These are phyloP conservation scores for Rehmannia glutinosa DNA, from an alignment of 257 asterid species.

Conservation along the genomic window DNA sequence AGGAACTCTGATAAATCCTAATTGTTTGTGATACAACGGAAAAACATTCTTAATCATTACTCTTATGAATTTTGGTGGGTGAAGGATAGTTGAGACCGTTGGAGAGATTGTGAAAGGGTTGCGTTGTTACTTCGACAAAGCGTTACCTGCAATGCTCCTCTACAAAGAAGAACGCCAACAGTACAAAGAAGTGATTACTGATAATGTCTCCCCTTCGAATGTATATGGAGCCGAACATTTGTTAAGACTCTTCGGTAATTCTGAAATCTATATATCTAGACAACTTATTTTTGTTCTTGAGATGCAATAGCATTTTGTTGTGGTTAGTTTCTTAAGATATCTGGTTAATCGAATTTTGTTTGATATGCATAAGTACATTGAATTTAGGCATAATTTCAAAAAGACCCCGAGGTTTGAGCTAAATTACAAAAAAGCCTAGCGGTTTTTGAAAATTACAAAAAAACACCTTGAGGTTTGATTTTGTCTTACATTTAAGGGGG, in stretches of 20 bases:
- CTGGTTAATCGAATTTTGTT: not conserved
- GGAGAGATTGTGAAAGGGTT: constrained; percentile 52
- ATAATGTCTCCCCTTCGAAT: constrained; percentile 44
- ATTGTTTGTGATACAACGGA: not conserved
- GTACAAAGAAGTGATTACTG: constrained; percentile 35
- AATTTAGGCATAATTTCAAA: too few relatives aligned
- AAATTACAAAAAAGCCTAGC: too few relatives aligned
- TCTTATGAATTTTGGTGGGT: constrained; percentile 24
- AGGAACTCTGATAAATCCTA: too few relatives aligned
- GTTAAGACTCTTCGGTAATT: constrained; percentile 72
- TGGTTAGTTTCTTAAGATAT: not conserved
- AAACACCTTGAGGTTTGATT: too few relatives aligned
- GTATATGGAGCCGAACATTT: constrained; percentile 80
- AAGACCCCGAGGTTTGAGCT: too few relatives aligned
- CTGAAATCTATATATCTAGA: constrained; percentile 1
- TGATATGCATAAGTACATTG: too few relatives aligned
- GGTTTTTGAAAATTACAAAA: too few relatives aligned
- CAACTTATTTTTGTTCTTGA: not conserved
- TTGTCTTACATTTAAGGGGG: too few relatives aligned
- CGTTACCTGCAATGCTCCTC: constrained; percentile 65
- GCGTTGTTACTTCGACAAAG: constrained; percentile 64
- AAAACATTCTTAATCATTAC: not conserved
- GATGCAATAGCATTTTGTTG: not conserved
- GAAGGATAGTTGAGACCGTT: constrained; percentile 47
- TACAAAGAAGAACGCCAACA: constrained; percentile 68